Evolutionary conservation across 2,329 filamentous ascomycete genomes (phyloP), one percentile per base, ranked within the genome.

Genomic region (Neonectria faginata): DNA sequence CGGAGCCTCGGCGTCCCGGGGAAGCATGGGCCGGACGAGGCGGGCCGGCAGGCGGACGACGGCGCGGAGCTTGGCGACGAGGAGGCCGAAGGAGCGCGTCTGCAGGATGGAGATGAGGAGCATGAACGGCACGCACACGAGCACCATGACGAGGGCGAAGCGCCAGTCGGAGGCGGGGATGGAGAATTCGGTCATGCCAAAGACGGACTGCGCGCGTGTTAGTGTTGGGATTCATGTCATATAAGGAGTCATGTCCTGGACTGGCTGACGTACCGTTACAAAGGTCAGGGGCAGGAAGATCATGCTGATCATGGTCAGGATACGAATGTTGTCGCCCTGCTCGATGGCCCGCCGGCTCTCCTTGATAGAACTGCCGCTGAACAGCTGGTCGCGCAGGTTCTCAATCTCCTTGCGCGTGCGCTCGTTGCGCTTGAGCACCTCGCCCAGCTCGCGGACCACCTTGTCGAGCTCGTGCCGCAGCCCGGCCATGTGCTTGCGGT

Each of bases 271-370:
- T 57, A 82, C 81, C 14, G 87, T 89, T 7, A 88, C 86, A 72
- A 89, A 89, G 0, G 86, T 89, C 22, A 89, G 76, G 2, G 87
- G 88, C 20, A 89, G 78, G 72, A 89, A 89, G 67, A 89, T 83
- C 73, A 89, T 85, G 51, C 85, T 87, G 39, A 89, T 86, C 53
- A 88, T 81, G 5, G 88, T 89, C 51, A 90, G 73, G 33, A 85
- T 78, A 67, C 87, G 87, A 70, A 89, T 88, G 71, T 89, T 89
- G 65, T 88, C 84, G 2, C 88, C 87, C 73, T 90, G 88, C 60
- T 89, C 86, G 39, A 91, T 88, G 16, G 85, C 87, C 68, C 88
- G 84, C 14, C 88, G 78, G 44, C 82, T 85, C 73, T 90, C 88
- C 69, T 88, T 84, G 60, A 91, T 88, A 2, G 82, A 84, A n/a